Evolutionary conservation across 2,329 filamentous ascomycete species (phyloP), one percentile per base, ranked within the genome.

Genomic region (Colletotrichum destructivum): DNA sequence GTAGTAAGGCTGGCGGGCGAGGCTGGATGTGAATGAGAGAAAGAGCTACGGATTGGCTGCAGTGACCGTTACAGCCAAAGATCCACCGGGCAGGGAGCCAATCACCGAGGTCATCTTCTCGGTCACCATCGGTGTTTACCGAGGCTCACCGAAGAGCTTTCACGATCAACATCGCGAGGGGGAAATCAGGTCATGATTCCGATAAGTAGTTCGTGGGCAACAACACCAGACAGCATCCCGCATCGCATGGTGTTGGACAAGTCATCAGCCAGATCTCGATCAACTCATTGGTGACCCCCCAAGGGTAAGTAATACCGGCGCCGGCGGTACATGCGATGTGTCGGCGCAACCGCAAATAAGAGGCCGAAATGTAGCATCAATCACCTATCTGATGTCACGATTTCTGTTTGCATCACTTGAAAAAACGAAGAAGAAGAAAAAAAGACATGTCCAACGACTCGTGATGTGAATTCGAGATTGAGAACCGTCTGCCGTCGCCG

Each of bases 11-110:
- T 69, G 47, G 6, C 15, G 18, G 31, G 47, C 65, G 7, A 72
- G 69, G 65, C 69, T 72, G 65, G 46, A 60, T 9, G 21, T 68
- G 38, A 51, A 62, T 4, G 51, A 57, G 54, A 60, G 46, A 38
- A 57, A 26, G 46, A 60, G 64, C 64, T 62, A 62, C 46, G 57
- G 64, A 71, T 71, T 71, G 68, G 68, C 26, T 71, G n/a, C 31
- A 55, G 42, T n/a, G 35, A 38, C 64, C 31, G 57, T 4, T 23
- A 42, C 31, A 55, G 55, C 40, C 38, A n/a, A 23, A 71, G 68
- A 49, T 67, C 69, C 69, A 68, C 51, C 16, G 23, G 23, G 16
- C 18, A 35, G 46, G 7, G n/a, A 47, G 46, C 66, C 69, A 57
- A 68, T 68, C 42, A 61, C 2, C n/a, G n/a, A 23, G 23, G 23